A percentile compares a stretch with the other conserved stretches of the same genome.
Evolutionary conservation across 768 basidiomycete genomes (phyloP).

Genomic region (Rossbeevera mucosa): DNA sequence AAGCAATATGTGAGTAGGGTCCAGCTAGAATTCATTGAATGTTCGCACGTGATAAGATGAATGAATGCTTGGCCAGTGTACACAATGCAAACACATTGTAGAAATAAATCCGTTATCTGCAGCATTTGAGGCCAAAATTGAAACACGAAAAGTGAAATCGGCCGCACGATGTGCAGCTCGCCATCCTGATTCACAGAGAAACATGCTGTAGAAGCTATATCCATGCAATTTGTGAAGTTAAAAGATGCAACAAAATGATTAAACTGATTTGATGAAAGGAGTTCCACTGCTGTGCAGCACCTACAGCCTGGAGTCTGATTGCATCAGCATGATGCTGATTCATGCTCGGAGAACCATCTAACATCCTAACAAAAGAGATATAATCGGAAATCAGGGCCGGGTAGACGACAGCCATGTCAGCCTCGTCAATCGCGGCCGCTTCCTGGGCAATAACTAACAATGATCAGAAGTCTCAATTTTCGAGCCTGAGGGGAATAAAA

Average conservation of each 20-base stretch:
- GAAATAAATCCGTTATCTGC: neutral
- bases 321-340: too few relatives aligned
- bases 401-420: neutral
- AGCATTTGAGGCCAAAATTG: neutral
- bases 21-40: neutral
- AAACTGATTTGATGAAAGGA: neutral
- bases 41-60: neutral
- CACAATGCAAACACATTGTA: neutral
- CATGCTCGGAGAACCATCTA: neutral
- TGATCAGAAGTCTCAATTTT: too few relatives aligned
- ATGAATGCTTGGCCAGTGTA: neutral
- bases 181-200: neutral
- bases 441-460: neutral
- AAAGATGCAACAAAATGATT: neutral
- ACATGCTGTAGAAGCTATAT: neutral
- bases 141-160: neutral
- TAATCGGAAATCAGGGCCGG: neutral
- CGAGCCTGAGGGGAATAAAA: neutral
- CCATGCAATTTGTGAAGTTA: neutral
- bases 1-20: neutral
- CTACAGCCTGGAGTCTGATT: neutral
- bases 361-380: neutral
- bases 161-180: neutral
- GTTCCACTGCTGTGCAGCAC: neutral
- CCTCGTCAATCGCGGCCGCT: neutral